Percentiles rank a stretch among this genome's conserved stretches.
phyloP scores from a whole-genome alignment of 495 filamentous ascomycete genomes.

The Hypoxylon lienhwacheense region DNA sequence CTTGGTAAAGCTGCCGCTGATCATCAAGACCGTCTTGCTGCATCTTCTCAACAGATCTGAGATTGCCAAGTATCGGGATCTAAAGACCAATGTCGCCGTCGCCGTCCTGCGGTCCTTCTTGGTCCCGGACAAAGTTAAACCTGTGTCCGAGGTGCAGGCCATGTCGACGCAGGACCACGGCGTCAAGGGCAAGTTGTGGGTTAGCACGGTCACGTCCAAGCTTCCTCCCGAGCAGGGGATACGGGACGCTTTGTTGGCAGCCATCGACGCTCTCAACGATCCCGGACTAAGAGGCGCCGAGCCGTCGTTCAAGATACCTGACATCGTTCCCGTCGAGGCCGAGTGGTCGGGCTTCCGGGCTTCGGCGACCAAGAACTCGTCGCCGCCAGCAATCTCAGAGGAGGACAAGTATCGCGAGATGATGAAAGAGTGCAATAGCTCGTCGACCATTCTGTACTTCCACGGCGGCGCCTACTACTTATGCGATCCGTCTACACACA shows the following conservation, averaged over 20 bases:
- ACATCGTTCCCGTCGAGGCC: slow-evolving; percentile 64
- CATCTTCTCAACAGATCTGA: slow-evolving; percentile 69
- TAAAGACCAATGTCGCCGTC: slow-evolving; percentile 74
- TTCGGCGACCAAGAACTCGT: slow-evolving; percentile 56
- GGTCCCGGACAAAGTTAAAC: slow-evolving; percentile 37
- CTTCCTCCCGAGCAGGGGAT: slow-evolving; percentile 54
- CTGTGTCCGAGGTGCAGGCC: slow-evolving; percentile 67
- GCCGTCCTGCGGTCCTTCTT: slow-evolving; percentile 66
- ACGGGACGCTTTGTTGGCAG: slow-evolving; percentile 62
- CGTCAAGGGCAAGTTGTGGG: slow-evolving; percentile 80
- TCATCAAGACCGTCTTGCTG: slow-evolving; percentile 65
- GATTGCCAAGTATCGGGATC: slow-evolving; percentile 72
- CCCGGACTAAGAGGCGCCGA: slow-evolving; percentile 42
- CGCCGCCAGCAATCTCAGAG: slow-evolving; percentile 64
- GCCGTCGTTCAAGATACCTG: slow-evolving; percentile 54
- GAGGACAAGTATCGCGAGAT: slow-evolving; percentile 70
- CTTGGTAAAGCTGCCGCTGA: slow-evolving; percentile 63
- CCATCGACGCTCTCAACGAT: slow-evolving; percentile 64
- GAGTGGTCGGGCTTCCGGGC: slow-evolving; percentile 84
- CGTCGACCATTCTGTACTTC: slow-evolving; percentile 79
- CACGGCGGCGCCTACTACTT: slow-evolving; percentile 88
- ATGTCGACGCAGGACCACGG: slow-evolving; percentile 62
- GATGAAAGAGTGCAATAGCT: slow-evolving; percentile 66
- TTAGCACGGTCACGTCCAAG: slow-evolving; percentile 65
- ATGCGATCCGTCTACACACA: slow-evolving; percentile 74